Evolutionary conservation across 169 alveolate species (phyloP).

Genomic region (Babesia bigemina): DNA sequence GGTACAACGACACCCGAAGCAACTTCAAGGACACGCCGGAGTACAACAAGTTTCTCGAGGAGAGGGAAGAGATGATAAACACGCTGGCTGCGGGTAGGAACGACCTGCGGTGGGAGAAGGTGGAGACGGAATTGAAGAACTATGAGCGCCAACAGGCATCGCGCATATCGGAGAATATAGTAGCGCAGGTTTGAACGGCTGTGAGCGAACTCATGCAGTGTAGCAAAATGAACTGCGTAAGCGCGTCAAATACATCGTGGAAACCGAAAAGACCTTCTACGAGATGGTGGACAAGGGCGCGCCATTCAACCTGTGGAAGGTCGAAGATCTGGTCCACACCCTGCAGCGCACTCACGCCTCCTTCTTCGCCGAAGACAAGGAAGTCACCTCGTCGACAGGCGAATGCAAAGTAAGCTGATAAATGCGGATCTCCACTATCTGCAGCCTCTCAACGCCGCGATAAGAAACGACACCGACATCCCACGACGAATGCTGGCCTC

Average conservation of each 20-base stretch:
- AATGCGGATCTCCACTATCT: constrained; percentile 20
- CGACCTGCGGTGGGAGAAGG: constrained; percentile 54
- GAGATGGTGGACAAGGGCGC: constrained; percentile 78
- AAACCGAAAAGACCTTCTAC: constrained; percentile 73
- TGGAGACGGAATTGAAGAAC: constrained; percentile 71
- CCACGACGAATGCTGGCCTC: constrained; percentile 65
- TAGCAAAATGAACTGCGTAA: constrained; percentile 70
- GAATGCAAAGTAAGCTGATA: constrained; percentile 38
- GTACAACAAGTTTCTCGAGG: constrained; percentile 74
- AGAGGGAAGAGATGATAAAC: constrained; percentile 64
- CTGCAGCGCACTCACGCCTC: constrained; percentile 55
- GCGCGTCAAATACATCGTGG: constrained; percentile 72
- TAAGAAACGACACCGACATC: constrained; percentile 73
- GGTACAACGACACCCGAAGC: constrained; percentile 74
- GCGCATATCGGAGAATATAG: constrained; percentile 72
- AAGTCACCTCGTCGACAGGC: constrained; percentile 32
- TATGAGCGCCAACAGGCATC: constrained; percentile 71
- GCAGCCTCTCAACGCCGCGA: constrained; percentile 79
- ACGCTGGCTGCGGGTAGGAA: constrained; percentile 64
- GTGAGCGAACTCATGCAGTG: not conserved
- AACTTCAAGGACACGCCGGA: constrained; percentile 78
- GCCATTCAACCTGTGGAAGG: constrained; percentile 68
- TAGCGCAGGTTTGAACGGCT: constrained; percentile 22
- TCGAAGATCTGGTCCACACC: constrained; percentile 60
- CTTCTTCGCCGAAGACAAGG: constrained; percentile 47